Base-by-base conservation (phyloP, 495 filamentous ascomycete genomes). In the Cercophora sp. region DNA sequence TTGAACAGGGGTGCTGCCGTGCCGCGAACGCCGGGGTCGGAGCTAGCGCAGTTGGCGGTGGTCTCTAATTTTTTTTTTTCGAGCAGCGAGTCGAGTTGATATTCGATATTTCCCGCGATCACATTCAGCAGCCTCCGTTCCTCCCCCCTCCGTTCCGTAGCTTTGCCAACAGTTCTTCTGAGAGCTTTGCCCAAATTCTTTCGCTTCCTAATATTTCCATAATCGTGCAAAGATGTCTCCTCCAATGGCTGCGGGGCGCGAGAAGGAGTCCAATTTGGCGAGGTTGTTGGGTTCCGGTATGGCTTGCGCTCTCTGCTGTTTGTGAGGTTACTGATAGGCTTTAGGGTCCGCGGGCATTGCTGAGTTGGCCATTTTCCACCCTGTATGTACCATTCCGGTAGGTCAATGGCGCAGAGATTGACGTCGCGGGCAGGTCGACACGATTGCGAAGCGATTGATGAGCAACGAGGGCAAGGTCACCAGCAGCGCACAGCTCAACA, bases 391-490 rank as follows among this genome's bases (percentile, higher is more conserved):
- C 53, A 51, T 48, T 15, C 44, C 15, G 45, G 29, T 35, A 34
- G 52, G 45, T 36, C 47, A 57, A 49, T 49, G 50, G 51, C 55
- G 25, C 6, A 13, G 9, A 15, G 35, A 29, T 43, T 48, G 24
- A 51, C 40, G 18, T n/a, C 22, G 11, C n/a, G n/a, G 6, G 61
- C 65, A 93, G 89, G 89, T 99, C 70, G 93, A 99, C 70, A 99
- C 93, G 35, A 96, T 89, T 52, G 91, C 93, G 41, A 99, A 99
- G 78, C 88, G 93, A 40, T 83, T 99, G 73, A 99, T 99, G 93
- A 96, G 90, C 84, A 97, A 99, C 70, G 86, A 96, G 64, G 81
- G 80, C 59, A 83, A 78, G 71, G 79, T 93, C 62, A 70, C 78
- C 45, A 79, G 74, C 23, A 39, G 70, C 13, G 51, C 76, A 15